Evolutionary conservation across 805 yeast species (phyloP).

Genomic region (Sungouiella blattae): DNA sequence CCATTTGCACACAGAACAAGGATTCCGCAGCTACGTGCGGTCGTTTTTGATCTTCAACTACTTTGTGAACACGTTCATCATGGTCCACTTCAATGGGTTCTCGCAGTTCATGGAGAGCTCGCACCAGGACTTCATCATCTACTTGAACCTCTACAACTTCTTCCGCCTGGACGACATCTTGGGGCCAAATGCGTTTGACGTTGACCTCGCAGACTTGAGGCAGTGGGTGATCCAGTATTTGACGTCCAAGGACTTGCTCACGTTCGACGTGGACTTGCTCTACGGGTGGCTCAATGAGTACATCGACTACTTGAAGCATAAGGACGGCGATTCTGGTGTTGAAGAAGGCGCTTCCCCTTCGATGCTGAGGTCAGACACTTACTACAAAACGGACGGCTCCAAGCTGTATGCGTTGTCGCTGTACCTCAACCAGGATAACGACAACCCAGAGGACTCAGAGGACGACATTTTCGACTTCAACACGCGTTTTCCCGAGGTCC

Average conservation of each 20-base stretch:
- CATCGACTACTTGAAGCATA: slow-evolving; percentile 32
- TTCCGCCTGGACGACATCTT: slow-evolving; percentile 30
- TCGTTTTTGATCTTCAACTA: slow-evolving; percentile 42
- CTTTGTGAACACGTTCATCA: slow-evolving; percentile 39
- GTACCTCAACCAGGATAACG: no score
- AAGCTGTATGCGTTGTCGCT: neutral
- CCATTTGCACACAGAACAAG: slow-evolving; percentile 12
- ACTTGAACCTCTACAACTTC: slow-evolving; percentile 39
- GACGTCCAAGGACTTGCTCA: slow-evolving; percentile 24
- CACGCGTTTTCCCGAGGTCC: slow-evolving; percentile 12
- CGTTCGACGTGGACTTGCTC: slow-evolving; percentile 33
- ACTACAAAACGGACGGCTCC: neutral
- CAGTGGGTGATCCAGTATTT: slow-evolving; percentile 27
- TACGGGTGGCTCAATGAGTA: slow-evolving; percentile 39
- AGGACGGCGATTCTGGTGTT: slow-evolving; percentile 15
- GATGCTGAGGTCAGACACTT: no score
- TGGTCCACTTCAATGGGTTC: slow-evolving; percentile 42
- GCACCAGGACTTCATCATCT: slow-evolving; percentile 39
- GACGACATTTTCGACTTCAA: slow-evolving; percentile 11
- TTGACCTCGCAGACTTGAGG: slow-evolving; percentile 21
- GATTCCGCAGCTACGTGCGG: slow-evolving; percentile 26
- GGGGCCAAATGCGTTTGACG: slow-evolving; percentile 16
- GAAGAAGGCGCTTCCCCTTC: neutral
- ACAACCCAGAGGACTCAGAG: slow-evolving; percentile 2
- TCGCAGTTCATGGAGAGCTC: slow-evolving; percentile 34